Conservation (phyloP, 192 early-diverging fungal species). For the Entrophospora sp. region DNA sequence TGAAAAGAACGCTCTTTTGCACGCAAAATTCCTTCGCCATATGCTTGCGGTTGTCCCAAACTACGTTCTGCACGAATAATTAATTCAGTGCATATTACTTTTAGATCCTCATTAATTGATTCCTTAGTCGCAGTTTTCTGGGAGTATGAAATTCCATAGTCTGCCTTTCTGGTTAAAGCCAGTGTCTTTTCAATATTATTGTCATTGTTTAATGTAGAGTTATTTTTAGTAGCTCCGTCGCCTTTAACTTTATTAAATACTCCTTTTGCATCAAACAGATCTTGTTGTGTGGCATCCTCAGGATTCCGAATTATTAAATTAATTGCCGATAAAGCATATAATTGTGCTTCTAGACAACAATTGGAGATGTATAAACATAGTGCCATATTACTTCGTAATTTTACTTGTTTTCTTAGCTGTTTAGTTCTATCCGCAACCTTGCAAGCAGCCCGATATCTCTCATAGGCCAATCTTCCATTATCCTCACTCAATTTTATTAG, state of each 20-base stretch:
- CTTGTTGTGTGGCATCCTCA: neutral
- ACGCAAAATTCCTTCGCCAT: too few species aligned
- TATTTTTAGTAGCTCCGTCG: neutral
- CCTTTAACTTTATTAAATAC: slow-evolving; percentile 4
- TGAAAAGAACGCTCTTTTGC: too few species aligned
- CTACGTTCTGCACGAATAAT: neutral
- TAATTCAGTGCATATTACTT: neutral
- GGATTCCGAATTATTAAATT: neutral
- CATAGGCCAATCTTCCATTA: neutral
- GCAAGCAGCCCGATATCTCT: neutral
- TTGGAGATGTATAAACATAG: neutral
- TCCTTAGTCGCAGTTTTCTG: neutral
- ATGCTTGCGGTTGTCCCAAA: too few species aligned
- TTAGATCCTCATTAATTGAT: neutral
- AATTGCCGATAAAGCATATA: slow-evolving; percentile 9
- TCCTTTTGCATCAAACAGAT: neutral
- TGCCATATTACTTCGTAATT: neutral
- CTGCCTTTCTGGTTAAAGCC: neutral
- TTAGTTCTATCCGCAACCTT: neutral
- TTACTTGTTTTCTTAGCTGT: neutral
- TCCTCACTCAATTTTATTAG: neutral
- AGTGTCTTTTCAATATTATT: neutral
- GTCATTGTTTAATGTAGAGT: neutral
- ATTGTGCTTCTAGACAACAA: neutral
- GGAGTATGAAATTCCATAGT: neutral